Evolutionary conservation across 495 filamentous ascomycete species (phyloP).

Genomic region (Tuber borchii): DNA sequence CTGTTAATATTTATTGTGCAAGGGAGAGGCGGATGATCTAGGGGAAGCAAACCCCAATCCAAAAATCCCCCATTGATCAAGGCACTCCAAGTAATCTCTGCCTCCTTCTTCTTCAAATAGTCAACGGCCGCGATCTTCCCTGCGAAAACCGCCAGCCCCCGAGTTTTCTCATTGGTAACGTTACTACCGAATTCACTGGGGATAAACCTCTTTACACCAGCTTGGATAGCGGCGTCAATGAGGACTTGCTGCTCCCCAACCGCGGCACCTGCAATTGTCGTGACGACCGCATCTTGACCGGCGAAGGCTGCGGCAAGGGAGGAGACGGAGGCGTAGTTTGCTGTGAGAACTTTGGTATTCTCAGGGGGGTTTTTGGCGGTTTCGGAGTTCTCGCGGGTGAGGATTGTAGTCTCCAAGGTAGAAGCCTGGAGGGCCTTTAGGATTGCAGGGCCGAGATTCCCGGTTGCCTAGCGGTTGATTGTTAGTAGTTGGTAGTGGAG

Average conservation of each 20-base stretch:
- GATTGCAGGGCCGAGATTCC: constrained; percentile 55
- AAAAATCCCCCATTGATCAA: constrained; percentile 51
- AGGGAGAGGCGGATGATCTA: not conserved
- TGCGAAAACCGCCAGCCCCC: constrained; percentile 45
- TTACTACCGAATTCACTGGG: constrained; percentile 60
- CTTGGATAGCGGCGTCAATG: constrained; percentile 56
- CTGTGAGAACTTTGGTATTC: constrained; percentile 45
- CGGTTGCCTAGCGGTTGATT: constrained; percentile 47
- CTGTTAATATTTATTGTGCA: not conserved
- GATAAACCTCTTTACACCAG: constrained; percentile 57
- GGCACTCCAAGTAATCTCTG: constrained; percentile 50
- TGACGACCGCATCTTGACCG: constrained; percentile 56
- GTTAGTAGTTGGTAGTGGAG: constrained; percentile 9
- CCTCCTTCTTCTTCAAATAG: constrained; percentile 47
- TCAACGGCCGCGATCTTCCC: constrained; percentile 50
- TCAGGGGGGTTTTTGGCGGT: constrained; percentile 43
- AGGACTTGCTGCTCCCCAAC: constrained; percentile 47
- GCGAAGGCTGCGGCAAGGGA: constrained; percentile 49
- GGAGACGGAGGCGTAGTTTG: constrained; percentile 54
- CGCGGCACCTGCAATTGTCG: constrained; percentile 44
- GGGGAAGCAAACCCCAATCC: constrained; percentile 45
- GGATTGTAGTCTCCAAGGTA: constrained; percentile 54
- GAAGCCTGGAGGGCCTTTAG: constrained; percentile 50
- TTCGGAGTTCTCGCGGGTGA: constrained; percentile 50
- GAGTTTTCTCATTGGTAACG: constrained; percentile 44